Base-by-base conservation (phyloP, 2,329 filamentous ascomycete genomes). In the Aspergillus quadrilineatus region DNA sequence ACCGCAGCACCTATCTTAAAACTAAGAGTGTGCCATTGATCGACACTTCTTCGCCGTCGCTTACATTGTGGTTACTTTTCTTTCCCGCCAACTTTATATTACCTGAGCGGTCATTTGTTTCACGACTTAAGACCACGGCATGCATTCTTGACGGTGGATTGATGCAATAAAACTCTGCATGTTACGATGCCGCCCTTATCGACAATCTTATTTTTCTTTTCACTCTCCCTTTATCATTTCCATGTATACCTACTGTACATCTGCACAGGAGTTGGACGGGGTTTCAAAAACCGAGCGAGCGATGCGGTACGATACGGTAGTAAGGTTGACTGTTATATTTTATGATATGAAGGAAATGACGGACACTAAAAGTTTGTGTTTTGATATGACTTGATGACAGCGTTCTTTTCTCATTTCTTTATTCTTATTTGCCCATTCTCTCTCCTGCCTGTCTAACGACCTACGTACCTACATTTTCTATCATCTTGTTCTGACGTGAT, bases 311-410 rank as follows among this genome's bases (percentile, higher is more conserved):
- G 44, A 47, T 47, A 47, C 22, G 39, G 6, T 22, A 7, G 22
- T 34, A 47, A 34, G 34, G 29, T 29, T 30, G 44, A 22, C 34
- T 47, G n/a, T 10, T 42, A 17, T 36, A 22, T 48, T 26, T 22
- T 26, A 22, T 4, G 36, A 5, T 17, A 50, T 43, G 48, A 50
- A 15, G 48, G 47, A 50, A 50, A 50, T 26, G 48, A 50, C n/a
- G 14, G 48, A 32, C 26, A 17, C 26, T 37, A 50, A 50, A 50
- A 50, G 48, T 50, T 50, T 42, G 26, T 42, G 36, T 42, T 45
- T 52, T 52, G 50, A 32, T 29, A 52, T 52, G 42, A 44, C 42
- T 52, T 52, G 50, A 45, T 52, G 50, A 43, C 50, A 52, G 39
- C 28, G 44, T 32, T 32, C 29, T 39, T 39, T 37, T 42, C 17